These are phyloP conservation scores for Podila clonocystis DNA, from an alignment of 192 early-diverging fungal genomes.

Conservation along the genomic window DNA sequence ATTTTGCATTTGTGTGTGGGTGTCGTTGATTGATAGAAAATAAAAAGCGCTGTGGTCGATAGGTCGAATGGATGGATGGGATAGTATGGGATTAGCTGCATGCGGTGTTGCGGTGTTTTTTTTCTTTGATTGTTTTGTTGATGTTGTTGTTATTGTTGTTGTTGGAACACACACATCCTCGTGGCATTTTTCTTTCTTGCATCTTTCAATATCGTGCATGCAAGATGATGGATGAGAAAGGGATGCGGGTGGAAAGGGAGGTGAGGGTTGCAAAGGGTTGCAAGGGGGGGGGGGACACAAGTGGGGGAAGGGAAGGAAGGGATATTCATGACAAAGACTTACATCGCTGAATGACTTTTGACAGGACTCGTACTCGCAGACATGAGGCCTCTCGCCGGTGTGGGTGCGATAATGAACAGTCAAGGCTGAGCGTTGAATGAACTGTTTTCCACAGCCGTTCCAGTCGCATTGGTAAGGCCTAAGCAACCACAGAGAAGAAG, in stretches of 20 bases:
- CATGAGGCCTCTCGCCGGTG: constrained; percentile 76
- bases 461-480: constrained; percentile 71
- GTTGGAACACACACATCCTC: background rate
- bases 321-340: constrained; percentile 8
- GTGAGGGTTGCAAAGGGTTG: background rate
- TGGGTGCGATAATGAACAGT: constrained; percentile 81
- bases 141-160: background rate
- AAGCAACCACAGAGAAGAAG: background rate
- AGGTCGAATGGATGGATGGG: background rate
- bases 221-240: background rate
- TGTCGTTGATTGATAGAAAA: too few species aligned
- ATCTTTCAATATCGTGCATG: background rate
- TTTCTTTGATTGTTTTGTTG: background rate
- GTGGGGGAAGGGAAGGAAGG: too few species aligned
- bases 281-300: background rate
- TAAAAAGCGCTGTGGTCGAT: too few species aligned
- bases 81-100: background rate
- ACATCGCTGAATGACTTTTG: constrained; percentile 80
- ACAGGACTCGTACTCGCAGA: constrained; percentile 71
- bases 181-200: background rate
- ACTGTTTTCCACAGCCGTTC: constrained; percentile 76
- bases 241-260: background rate
- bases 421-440: constrained; percentile 82
- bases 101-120: background rate
- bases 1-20: too few species aligned